Conservation (phyloP, 495 filamentous ascomycete genomes). For the Neurospora sp. region DNA sequence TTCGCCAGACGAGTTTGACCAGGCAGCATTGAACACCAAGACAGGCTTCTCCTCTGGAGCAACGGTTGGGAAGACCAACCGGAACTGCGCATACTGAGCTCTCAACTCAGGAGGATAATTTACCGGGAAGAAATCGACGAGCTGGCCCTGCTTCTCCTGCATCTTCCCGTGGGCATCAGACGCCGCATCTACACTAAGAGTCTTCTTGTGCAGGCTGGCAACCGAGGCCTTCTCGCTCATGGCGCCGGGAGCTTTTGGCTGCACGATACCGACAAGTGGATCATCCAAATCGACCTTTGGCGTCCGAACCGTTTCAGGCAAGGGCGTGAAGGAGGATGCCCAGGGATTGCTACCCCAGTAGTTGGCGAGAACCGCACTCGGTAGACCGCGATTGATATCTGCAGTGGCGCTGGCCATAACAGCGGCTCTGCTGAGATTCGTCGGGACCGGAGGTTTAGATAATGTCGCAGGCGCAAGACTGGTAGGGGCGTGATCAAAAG, state of each 20-base stretch:
- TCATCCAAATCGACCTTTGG: slow-evolving; percentile 41
- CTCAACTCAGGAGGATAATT: slow-evolving; percentile 77
- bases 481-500: slow-evolving; percentile 33
- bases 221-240: slow-evolving; percentile 14
- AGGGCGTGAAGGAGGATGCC: slow-evolving; percentile 60
- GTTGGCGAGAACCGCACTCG: slow-evolving; percentile 80
- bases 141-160: slow-evolving; percentile 19
- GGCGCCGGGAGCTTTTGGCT: slow-evolving; percentile 28
- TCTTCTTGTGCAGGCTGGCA: slow-evolving; percentile 57
- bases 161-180: slow-evolving; percentile 26
- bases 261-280: slow-evolving; percentile 30
- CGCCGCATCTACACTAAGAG: slow-evolving; percentile 59
- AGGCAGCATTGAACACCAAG: slow-evolving; percentile 50
- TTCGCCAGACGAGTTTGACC: slow-evolving; percentile 33
- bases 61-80: slow-evolving; percentile 78
- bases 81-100: slow-evolving; percentile 86
- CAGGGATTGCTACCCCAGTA: slow-evolving; percentile 83
- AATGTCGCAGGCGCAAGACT: slow-evolving; percentile 76
- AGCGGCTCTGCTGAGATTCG: slow-evolving; percentile 78
- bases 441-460: slow-evolving; percentile 74
- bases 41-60: slow-evolving; percentile 65
- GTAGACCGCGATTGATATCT: slow-evolving; percentile 58
- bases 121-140: slow-evolving; percentile 56
- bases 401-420: slow-evolving; percentile 66
- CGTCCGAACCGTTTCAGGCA: slow-evolving; percentile 1